Percentiles rank a stretch among this genome's conserved stretches.
phyloP scores from a whole-genome alignment of 2,329 filamentous ascomycete genomes.

The Fusarium clavum region DNA sequence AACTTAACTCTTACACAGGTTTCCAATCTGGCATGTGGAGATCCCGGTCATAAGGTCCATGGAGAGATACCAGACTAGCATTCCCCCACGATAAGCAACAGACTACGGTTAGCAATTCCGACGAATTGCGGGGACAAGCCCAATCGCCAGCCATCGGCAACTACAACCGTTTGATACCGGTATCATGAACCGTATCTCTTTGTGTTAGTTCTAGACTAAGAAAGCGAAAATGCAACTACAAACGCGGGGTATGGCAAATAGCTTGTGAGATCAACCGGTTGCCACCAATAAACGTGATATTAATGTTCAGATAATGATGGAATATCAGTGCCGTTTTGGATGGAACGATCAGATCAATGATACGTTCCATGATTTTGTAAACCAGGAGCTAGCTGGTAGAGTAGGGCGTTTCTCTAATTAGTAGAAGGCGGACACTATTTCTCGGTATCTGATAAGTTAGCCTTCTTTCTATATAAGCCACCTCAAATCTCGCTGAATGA shows the following conservation, averaged over 20 bases:
- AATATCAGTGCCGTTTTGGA: not conserved
- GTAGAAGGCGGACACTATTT: too few relatives aligned
- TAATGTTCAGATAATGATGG: not conserved
- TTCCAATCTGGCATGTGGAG: not conserved
- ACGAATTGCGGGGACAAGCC: conserved; percentile 1
- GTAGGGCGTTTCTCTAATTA: too few relatives aligned
- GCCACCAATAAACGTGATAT: too few relatives aligned
- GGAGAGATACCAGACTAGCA: not conserved
- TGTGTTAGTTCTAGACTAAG: not conserved
- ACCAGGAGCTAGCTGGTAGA: too few relatives aligned
- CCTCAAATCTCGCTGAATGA: not conserved
- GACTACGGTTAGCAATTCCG: conserved; percentile 10
- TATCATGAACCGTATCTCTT: not conserved
- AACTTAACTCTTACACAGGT: not conserved
- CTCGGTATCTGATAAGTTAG: not conserved
- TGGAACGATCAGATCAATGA: not conserved
- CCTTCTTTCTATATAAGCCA: not conserved
- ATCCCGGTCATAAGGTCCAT: not conserved
- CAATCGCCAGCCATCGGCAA: not conserved
- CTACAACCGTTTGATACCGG: conserved; percentile 1
- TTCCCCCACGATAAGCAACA: not conserved
- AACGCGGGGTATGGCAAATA: conserved; percentile 5
- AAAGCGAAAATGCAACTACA: not conserved
- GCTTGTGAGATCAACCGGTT: not conserved
- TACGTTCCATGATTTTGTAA: fast-evolving